These are phyloP conservation scores for Leccinum aurantiacum DNA, from an alignment of 768 basidiomycete species.

Conservation along the genomic window DNA sequence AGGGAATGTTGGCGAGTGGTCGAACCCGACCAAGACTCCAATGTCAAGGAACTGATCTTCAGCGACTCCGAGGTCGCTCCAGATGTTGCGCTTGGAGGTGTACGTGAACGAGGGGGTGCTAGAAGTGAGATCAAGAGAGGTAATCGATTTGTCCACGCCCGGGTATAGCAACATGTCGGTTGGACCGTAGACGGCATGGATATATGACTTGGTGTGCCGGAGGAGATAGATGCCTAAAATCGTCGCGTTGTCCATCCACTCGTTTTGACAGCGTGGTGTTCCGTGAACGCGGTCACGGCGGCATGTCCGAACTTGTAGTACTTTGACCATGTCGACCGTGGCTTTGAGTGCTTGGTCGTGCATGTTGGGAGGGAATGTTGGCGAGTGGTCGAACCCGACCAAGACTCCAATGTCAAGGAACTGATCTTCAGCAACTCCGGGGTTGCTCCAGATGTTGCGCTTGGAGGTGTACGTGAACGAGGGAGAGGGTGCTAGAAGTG, in stretches of 20 bases:
- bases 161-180: conserved; percentile 83
- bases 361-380: conserved; percentile 77
- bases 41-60: conserved; percentile 96
- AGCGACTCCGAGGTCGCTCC: conserved; percentile 60
- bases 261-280: conserved; percentile 50
- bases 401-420: conserved; percentile 94
- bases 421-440: conserved; percentile 75
- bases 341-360: conserved; percentile 81
- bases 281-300: conserved; percentile 71
- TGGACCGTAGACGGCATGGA: conserved; percentile 93
- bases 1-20: conserved; percentile 77
- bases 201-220: conserved; percentile 71
- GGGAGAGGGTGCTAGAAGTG: conserved; percentile 48
- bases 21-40: conserved; percentile 88
- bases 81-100: conserved; percentile 74
- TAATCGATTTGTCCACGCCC: conserved; percentile 82
- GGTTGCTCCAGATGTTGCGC: conserved; percentile 63
- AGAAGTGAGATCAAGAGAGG: conserved; percentile 75
- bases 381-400: conserved; percentile 82
- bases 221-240: too few relatives aligned
- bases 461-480: conserved; percentile 87
- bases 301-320: conserved; percentile 59
- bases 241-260: too few relatives aligned
- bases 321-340: too few relatives aligned
- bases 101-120: conserved; percentile 75